phyloP scores from a whole-genome alignment of 768 basidiomycete species.

The Galerina marginata region DNA sequence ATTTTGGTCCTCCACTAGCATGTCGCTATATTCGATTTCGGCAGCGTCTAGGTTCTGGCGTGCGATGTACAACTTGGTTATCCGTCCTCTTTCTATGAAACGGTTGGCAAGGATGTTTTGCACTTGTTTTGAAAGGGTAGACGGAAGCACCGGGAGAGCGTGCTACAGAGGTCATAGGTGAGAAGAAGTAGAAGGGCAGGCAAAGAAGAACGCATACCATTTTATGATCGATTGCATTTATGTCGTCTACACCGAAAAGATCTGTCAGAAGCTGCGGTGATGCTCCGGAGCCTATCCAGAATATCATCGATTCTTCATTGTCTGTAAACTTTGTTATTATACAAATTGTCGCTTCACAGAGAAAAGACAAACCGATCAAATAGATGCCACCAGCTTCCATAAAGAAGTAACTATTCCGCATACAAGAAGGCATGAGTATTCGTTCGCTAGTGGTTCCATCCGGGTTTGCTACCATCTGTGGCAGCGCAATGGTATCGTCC shows the following conservation, averaged over 20 bases:
- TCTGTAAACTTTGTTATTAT: slow-evolving; percentile 14
- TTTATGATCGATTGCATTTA: slow-evolving; percentile 67
- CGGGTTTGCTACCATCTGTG: slow-evolving; percentile 43
- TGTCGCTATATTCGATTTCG: slow-evolving; percentile 96
- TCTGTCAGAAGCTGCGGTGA: slow-evolving; percentile 85
- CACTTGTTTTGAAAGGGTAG: slow-evolving; percentile 81
- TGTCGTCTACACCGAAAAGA: slow-evolving; percentile 84
- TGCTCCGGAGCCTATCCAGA: slow-evolving; percentile 88
- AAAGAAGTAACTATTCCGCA: slow-evolving; percentile 81
- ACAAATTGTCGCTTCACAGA: neutral
- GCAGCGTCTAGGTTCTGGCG: slow-evolving; percentile 92
- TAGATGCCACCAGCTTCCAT: slow-evolving; percentile 96
- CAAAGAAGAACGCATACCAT: slow-evolving; percentile 55
- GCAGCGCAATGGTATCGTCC: slow-evolving; percentile 70
- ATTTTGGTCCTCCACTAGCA: slow-evolving; percentile 97
- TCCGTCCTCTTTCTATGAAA: slow-evolving; percentile 53
- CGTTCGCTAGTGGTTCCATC: slow-evolving; percentile 51
- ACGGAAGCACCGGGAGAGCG: slow-evolving; percentile 71
- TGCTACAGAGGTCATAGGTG: slow-evolving; percentile 46
- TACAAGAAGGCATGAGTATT: slow-evolving; percentile 72
- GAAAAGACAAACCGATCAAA: slow-evolving; percentile 70
- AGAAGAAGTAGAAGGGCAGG: neutral
- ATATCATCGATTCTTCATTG: slow-evolving; percentile 55
- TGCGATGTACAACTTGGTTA: slow-evolving; percentile 72
- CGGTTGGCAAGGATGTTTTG: slow-evolving; percentile 83